Base-by-base conservation (phyloP, 345 rosid species). In the Luvunga scandens region DNA sequence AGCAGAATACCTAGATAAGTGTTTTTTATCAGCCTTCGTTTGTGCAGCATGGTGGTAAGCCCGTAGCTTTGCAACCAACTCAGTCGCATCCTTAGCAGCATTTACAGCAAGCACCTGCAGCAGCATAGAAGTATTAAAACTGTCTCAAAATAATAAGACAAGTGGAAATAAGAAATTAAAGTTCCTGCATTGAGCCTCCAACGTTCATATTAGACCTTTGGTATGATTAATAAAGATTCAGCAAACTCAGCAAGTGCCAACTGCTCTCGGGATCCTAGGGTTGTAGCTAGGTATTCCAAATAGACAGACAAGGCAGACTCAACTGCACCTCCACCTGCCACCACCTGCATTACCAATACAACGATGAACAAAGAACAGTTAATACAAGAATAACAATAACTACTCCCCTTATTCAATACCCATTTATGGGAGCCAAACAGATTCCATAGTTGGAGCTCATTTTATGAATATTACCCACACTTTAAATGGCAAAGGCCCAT, bases 251-350 rank as follows among this genome's bases (percentile, higher is more conserved):
- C 98, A 72, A 96, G 91, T 18, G 98, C 98, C 82, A 94, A 84
- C 82, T 96, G 98, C 87, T 94, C 98, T 9, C 97, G 91, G 28
- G 98, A 96, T 73, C 98, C 98, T 62, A 94, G 83, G 69, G 98
- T 96, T 61, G 95, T 92, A 31, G 98, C 99, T 57, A 94, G 97
- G 81, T 90, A 91, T 83, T 96, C 98, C 90, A 96, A 77, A 80
- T 94, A 91, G 42, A 96, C 98, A 65, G 98, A 90, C 69, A 94
- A 83, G 55, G 99, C 97, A 75, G 98, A 81, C 80, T 96, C 98
- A 75, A 96, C 98, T 2, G 99, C 99, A 75, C 98, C 99, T 80
- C 99, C 99, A 75, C 98, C 99, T 1, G 98, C 99, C 55, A 96
- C 99, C 65, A 94, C 98, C 99, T 94, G 88, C 30, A 78, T 85